Evolutionary conservation across 2,329 filamentous ascomycete genomes (phyloP).

Genomic region (Phialocephala subalpina): DNA sequence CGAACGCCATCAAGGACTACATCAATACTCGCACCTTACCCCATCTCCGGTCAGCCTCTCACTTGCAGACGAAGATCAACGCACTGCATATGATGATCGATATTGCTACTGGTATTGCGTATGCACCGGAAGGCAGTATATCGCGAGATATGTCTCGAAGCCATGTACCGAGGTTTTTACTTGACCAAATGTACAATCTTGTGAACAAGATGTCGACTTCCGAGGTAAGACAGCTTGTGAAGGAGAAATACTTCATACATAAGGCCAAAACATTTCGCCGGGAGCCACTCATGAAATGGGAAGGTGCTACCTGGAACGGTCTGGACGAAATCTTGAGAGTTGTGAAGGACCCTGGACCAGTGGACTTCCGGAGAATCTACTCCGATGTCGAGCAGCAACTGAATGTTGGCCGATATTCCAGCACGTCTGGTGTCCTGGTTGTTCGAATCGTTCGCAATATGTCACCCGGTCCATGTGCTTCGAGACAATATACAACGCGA

Average conservation of each 20-base stretch:
- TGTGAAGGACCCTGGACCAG: slow-evolving; percentile 20
- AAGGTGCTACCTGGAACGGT: slow-evolving; percentile 19
- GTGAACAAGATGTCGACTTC: slow-evolving; percentile 12
- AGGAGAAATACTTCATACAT: slow-evolving; percentile 24
- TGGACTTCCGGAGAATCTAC: slow-evolving; percentile 22
- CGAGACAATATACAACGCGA: slow-evolving; percentile 28
- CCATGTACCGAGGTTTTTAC: slow-evolving; percentile 10
- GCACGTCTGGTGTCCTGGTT: slow-evolving; percentile 6
- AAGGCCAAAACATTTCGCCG: slow-evolving; percentile 24
- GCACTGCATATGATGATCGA: slow-evolving; percentile 27
- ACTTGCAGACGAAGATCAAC: slow-evolving; percentile 24
- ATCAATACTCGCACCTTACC: background rate
- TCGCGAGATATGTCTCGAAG: slow-evolving; percentile 15
- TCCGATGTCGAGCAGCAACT: background rate
- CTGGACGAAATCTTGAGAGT: slow-evolving; percentile 26
- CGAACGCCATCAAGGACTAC: slow-evolving; percentile 4
- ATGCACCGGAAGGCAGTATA: slow-evolving; percentile 8
- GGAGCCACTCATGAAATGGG: slow-evolving; percentile 9
- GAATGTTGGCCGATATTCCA: background rate
- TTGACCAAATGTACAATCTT: slow-evolving; percentile 17
- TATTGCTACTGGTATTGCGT: slow-evolving; percentile 19
- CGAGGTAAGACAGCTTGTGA: slow-evolving; percentile 16
- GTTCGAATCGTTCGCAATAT: slow-evolving; percentile 22
- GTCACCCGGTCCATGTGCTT: slow-evolving; percentile 19
- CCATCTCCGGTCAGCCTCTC: slow-evolving; percentile 5